phyloP scores from a whole-genome alignment of 2,329 filamentous ascomycete genomes.

The Metarhizium robertsii region DNA sequence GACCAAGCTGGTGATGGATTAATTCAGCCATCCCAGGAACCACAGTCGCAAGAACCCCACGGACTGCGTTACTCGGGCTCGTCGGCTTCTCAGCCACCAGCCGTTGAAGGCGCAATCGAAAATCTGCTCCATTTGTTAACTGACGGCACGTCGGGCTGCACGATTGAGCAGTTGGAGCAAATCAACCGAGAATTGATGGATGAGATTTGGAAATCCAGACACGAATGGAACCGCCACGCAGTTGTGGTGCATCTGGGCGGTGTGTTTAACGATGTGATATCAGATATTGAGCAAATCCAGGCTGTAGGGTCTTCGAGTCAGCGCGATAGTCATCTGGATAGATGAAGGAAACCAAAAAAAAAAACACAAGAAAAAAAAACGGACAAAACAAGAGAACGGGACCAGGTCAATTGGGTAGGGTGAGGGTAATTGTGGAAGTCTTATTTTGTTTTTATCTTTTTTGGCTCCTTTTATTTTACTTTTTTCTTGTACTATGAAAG shows the following conservation, averaged over 20 bases:
- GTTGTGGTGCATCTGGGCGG: slow-evolving; percentile 55
- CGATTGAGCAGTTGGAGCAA: slow-evolving; percentile 91
- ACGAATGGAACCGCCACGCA: slow-evolving; percentile 73
- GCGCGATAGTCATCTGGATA: slow-evolving; percentile 11
- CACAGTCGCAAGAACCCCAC: slow-evolving; percentile 10
- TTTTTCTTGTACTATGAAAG: background rate
- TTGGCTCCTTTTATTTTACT: slow-evolving; percentile 1
- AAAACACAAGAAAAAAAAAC: background rate
- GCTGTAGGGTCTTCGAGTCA: slow-evolving; percentile 35
- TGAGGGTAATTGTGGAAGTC: background rate
- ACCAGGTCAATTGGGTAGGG: slow-evolving; percentile 5
- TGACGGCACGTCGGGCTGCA: slow-evolving; percentile 62
- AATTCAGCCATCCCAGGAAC: slow-evolving; percentile 23
- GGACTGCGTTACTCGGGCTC: slow-evolving; percentile 20
- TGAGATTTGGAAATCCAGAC: slow-evolving; percentile 68
- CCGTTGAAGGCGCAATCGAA: slow-evolving; percentile 40
- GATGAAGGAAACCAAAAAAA: background rate
- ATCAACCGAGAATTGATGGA: slow-evolving; percentile 88
- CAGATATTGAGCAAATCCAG: slow-evolving; percentile 54
- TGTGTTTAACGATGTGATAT: slow-evolving; percentile 67
- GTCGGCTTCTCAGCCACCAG: slow-evolving; percentile 35
- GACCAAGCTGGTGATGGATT: slow-evolving; percentile 21
- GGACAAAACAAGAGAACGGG: background rate
- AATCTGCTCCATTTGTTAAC: slow-evolving; percentile 56
- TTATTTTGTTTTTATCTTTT: slow-evolving; percentile 4